Conservation (phyloP, 148 eudicot species). For the Vaccinium macrocarpon region DNA sequence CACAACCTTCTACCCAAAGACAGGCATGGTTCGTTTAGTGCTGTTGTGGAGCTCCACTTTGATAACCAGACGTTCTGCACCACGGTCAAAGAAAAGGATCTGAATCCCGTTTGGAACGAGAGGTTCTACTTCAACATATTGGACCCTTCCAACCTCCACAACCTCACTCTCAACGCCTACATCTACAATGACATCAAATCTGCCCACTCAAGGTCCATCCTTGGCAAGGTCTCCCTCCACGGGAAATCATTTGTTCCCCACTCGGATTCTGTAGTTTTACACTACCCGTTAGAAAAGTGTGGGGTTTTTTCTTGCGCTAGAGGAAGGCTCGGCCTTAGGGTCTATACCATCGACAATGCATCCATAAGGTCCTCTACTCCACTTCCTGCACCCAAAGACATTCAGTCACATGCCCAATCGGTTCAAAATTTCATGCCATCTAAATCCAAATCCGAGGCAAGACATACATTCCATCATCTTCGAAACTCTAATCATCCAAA, state of each 20-base stretch:
- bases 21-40: constrained; percentile 83
- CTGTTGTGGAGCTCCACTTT: constrained; percentile 80
- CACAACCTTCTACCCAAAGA: constrained; percentile 90
- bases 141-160: constrained; percentile 66
- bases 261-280: constrained; percentile 77
- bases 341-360: constrained; percentile 74
- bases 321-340: constrained; percentile 93
- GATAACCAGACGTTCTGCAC: constrained; percentile 78
- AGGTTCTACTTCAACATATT: constrained; percentile 94
- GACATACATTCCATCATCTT: constrained; percentile 78
- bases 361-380: constrained; percentile 66
- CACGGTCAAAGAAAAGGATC: constrained; percentile 85
- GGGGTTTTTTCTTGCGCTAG: constrained; percentile 78
- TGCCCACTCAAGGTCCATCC: constrained; percentile 56
- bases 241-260: constrained; percentile 89
- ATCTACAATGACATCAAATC: constrained; percentile 53
- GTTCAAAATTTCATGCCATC: constrained; percentile 21
- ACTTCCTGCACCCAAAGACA: constrained; percentile 32
- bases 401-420: constrained; percentile 17
- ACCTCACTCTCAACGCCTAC: constrained; percentile 61
- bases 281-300: constrained; percentile 88
- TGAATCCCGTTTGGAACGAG: constrained; percentile 89
- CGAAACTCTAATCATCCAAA: constrained; percentile 44
- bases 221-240: constrained; percentile 72
- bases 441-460: constrained; percentile 37